These are phyloP conservation scores for Xylaria castorea DNA, from an alignment of 495 filamentous ascomycete genomes.

Conservation along the genomic window DNA sequence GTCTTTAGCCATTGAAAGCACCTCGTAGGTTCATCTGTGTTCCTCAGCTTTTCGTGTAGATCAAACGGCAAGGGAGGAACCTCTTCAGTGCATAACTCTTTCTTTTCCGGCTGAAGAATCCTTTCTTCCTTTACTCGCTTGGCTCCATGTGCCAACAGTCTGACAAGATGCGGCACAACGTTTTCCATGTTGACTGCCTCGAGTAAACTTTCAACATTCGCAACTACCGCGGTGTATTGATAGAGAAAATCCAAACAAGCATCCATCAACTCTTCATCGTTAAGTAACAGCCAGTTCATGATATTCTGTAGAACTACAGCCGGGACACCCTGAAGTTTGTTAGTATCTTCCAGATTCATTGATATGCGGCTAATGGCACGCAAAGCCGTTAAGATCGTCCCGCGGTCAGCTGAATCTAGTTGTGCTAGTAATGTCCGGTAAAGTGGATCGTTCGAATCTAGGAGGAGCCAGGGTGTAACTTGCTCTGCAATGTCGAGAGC, in stretches of 20 bases:
- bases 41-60: constrained; percentile 76
- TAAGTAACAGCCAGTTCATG: constrained; percentile 80
- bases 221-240: constrained; percentile 83
- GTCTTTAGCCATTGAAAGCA: constrained; percentile 83
- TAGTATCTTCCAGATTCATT: constrained; percentile 79
- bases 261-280: constrained; percentile 88
- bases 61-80: constrained; percentile 78
- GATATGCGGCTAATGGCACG: constrained; percentile 87
- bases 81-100: constrained; percentile 51
- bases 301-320: constrained; percentile 68
- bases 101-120: constrained; percentile 48
- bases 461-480: constrained; percentile 76
- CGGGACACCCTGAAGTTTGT: constrained; percentile 76
- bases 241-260: constrained; percentile 94
- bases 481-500: constrained; percentile 93
- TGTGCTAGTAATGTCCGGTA: constrained; percentile 77
- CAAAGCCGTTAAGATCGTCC: constrained; percentile 82
- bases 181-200: constrained; percentile 67
- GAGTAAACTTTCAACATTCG: constrained; percentile 80
- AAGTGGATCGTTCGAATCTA: constrained; percentile 74
- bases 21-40: constrained; percentile 81
- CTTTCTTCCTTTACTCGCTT: constrained; percentile 56
- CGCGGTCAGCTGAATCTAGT: constrained; percentile 77
- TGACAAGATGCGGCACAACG: constrained; percentile 76
- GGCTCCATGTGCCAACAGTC: constrained; percentile 74